Evolutionary conservation across 116 monocot genomes (phyloP).

Genomic region (Zostera marina): DNA sequence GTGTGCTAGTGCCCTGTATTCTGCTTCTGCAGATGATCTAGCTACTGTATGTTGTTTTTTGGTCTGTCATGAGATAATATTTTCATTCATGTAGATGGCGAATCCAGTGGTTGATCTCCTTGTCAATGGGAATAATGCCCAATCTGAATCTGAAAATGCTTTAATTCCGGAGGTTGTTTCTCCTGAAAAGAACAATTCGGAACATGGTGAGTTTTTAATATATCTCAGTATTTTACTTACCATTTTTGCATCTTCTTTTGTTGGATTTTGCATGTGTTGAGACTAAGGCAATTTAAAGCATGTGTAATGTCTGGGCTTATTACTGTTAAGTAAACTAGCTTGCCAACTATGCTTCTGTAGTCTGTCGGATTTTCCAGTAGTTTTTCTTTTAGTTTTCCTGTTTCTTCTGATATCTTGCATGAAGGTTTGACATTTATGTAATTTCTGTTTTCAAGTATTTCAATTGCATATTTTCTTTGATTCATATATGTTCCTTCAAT

Average conservation of each 20-base stretch:
- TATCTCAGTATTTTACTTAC: not conserved
- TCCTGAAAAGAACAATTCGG: too few species aligned
- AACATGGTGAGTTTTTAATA: not conserved
- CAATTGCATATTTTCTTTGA: too few species aligned
- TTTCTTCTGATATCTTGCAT: not conserved
- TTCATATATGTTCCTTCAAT: too few species aligned
- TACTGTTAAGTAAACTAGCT: not conserved
- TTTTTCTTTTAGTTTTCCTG: not conserved
- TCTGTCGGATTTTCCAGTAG: not conserved
- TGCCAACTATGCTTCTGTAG: too few species aligned
- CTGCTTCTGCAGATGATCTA: too few species aligned
- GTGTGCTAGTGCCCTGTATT: too few species aligned
- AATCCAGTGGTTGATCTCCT: not conserved
- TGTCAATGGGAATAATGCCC: not conserved
- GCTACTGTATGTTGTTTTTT: too few species aligned
- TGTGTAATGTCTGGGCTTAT: not conserved
- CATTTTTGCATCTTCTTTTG: not conserved
- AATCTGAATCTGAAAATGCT: not conserved
- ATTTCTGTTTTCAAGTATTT: too few species aligned
- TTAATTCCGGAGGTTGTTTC: not conserved
- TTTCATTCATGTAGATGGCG: not conserved
- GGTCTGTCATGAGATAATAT: not conserved
- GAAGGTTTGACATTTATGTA: too few species aligned
- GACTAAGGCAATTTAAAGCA: not conserved
- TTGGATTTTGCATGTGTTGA: not conserved